Base-by-base conservation (phyloP, 2,329 filamentous ascomycete genomes). In the Venturia oleaginea region DNA sequence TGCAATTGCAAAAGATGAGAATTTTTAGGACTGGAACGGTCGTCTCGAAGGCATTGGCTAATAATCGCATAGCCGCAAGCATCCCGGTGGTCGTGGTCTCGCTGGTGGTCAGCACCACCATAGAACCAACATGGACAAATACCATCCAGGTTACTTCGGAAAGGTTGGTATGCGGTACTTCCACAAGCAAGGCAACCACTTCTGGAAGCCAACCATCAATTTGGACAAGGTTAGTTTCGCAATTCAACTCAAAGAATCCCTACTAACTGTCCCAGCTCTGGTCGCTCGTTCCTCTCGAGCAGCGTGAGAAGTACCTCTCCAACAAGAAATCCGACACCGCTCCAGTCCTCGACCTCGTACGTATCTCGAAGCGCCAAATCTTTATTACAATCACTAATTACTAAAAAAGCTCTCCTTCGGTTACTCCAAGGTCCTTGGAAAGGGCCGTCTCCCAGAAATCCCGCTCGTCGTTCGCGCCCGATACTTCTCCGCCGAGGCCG, bases 41-140 rank as follows among this genome's bases (percentile, higher is more conserved):
- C 13, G n/a, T 27, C 1, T 4, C 15, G n/a, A 62, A 30, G 42
- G n/a, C 60, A 51, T 51, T 27, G 40, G 42, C 62, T 63, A 30
- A 63, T 48, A 63, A 57, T 40, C 17, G 37, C 92, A 97, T 89
- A 86, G 94, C 64, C 63, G 65, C 79, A 97, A 99, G 78, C 84
- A 87, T 75, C 86, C 86, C 76, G 86, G 86, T 86, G 86, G 84
- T 84, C 85, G 86, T 77, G 86, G 86, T 87, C 90, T 90, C 83
- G 94, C 94, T 79, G 93, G 94, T 95, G 93, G 92, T 86, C 91
- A 97, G 84, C 94, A 99, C 85, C 94, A 99, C 84, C 91, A 95
- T 87, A 83, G 91, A 72, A 96, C 91, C 77, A 96, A 95, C 84
- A 83, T 92, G 75, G 88, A 91, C 80, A 92, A 93, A 83, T 92